Evolutionary conservation across 1,139 yeast genomes (phyloP).

Genomic region (Scheffersomyces insectosa): DNA sequence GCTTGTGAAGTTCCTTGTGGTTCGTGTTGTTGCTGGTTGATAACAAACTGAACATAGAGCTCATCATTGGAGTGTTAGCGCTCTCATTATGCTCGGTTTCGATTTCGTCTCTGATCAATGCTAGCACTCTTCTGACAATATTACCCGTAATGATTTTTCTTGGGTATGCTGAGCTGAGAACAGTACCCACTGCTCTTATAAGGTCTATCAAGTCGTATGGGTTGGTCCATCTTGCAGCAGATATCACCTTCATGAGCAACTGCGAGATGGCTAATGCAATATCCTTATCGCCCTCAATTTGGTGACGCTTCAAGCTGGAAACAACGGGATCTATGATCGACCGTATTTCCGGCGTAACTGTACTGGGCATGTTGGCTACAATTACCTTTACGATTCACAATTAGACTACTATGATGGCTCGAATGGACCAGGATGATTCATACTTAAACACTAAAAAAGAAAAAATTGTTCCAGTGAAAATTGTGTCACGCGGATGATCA

Average conservation of each 20-base stretch:
- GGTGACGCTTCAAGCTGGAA: constrained; percentile 62
- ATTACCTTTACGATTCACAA: constrained; percentile 1
- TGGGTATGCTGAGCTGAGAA: constrained; percentile 65
- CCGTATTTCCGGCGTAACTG: constrained; percentile 36
- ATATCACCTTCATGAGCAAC: constrained; percentile 80
- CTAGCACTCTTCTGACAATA: constrained; percentile 84
- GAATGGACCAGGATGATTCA: not conserved
- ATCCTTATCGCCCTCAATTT: constrained; percentile 67
- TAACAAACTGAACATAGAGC: constrained; percentile 86
- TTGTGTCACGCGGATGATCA: too few species aligned
- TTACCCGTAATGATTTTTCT: constrained; percentile 88
- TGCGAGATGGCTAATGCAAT: constrained; percentile 90
- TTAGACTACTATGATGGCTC: too few species aligned
- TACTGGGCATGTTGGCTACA: constrained; percentile 4
- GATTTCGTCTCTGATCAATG: constrained; percentile 84
- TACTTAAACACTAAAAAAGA: not conserved
- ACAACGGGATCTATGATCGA: constrained; percentile 43
- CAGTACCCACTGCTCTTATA: constrained; percentile 64
- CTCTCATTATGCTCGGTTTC: constrained; percentile 46
- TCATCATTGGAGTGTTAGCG: constrained; percentile 58
- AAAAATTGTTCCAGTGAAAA: not conserved
- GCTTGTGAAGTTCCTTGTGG: constrained; percentile 29
- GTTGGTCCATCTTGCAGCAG: constrained; percentile 85
- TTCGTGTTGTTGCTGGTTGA: constrained; percentile 45
- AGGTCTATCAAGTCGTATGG: constrained; percentile 70